phyloP scores from a whole-genome alignment of 129 eudicot genomes.

The Chrysanthemum seticuspe region DNA sequence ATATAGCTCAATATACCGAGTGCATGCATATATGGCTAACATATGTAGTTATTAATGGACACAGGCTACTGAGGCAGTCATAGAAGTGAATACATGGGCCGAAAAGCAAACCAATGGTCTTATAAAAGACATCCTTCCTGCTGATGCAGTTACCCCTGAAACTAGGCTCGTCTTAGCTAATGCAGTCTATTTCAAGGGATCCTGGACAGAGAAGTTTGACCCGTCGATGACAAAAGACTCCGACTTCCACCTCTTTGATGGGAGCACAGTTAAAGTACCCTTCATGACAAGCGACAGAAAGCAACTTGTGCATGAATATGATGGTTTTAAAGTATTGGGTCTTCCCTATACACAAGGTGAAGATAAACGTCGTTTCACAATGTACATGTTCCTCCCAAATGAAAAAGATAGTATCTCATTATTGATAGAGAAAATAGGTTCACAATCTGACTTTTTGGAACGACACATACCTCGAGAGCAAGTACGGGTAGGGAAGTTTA shows the following conservation, averaged over 20 bases:
- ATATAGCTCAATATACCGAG: too few relatives aligned
- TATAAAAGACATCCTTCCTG: conserved; percentile 56
- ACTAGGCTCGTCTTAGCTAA: conserved; percentile 20
- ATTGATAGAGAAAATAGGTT: background rate
- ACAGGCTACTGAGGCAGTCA: conserved; percentile 49
- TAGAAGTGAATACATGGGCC: conserved; percentile 59
- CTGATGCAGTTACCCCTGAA: conserved; percentile 43
- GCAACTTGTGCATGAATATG: background rate
- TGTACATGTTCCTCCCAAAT: too few relatives aligned
- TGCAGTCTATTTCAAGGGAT: conserved; percentile 55
- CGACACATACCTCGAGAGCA: too few relatives aligned
- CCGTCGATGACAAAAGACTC: too few relatives aligned
- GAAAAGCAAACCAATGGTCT: background rate
- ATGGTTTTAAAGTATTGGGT: too few relatives aligned
- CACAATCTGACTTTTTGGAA: too few relatives aligned
- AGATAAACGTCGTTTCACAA: background rate
- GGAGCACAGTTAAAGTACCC: conserved; percentile 1
- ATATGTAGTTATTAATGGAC: background rate
- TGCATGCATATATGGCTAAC: background rate
- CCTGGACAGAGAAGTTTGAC: conserved; percentile 43
- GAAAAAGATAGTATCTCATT: background rate
- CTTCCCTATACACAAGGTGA: background rate
- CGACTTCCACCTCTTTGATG: too few relatives aligned
- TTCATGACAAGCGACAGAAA: background rate
- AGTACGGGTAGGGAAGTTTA: too few relatives aligned